These are phyloP conservation scores for Clarireedia paspali DNA, from an alignment of 2,329 filamentous ascomycete genomes.

Conservation along the genomic window DNA sequence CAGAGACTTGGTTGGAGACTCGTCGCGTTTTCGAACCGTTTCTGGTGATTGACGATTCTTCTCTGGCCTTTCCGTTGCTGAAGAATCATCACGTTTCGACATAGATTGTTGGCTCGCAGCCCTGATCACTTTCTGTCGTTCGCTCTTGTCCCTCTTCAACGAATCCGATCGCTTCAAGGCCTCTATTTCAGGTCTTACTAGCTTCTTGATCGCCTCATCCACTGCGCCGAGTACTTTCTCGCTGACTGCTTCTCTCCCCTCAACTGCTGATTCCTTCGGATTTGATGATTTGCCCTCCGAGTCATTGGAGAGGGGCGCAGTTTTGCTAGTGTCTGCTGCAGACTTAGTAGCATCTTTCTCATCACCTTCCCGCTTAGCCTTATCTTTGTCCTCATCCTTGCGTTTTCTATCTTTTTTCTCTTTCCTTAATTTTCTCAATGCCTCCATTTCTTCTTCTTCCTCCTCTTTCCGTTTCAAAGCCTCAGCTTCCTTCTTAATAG, in stretches of 20 bases:
- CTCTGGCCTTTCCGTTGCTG: background rate
- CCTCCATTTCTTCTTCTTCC: conserved; percentile 6
- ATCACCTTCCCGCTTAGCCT: conserved; percentile 1
- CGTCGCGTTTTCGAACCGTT: background rate
- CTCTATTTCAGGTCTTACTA: conserved; percentile 2
- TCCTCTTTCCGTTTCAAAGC: conserved; percentile 8
- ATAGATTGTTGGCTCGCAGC: background rate
- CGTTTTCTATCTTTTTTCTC: conserved; percentile 5
- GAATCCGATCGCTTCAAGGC: conserved; percentile 3
- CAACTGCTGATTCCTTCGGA: background rate
- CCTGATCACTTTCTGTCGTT: conserved; percentile 3
- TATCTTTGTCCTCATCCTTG: conserved; percentile 1
- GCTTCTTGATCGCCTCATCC: conserved; percentile 4
- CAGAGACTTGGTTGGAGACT: background rate
- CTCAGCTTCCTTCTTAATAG: conserved; percentile 8
- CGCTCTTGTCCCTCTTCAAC: conserved; percentile 3
- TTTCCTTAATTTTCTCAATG: conserved; percentile 5
- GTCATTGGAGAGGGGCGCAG: background rate
- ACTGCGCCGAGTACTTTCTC: conserved; percentile 7
- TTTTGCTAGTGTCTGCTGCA: too few species aligned
- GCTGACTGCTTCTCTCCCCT: background rate
- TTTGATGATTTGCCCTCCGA: background rate
- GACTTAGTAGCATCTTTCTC: conserved; percentile 6
- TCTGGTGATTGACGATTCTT: background rate
- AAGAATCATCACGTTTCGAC: conserved; percentile 1